Conservation (phyloP, 2,329 filamentous ascomycete genomes). For the Fusarium sp. region DNA sequence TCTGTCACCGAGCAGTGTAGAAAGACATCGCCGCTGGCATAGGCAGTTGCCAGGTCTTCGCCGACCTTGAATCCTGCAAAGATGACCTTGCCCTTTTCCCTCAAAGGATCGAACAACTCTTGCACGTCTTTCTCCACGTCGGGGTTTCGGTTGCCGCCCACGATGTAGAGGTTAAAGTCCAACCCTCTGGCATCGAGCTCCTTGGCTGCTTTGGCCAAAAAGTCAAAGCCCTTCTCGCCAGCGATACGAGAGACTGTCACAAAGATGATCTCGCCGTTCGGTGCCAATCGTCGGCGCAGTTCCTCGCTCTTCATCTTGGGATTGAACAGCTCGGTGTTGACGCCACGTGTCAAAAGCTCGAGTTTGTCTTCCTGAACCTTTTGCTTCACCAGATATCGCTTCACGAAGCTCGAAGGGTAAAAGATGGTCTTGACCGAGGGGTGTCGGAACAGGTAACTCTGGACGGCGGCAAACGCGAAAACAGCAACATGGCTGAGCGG, state of each 20-base stretch:
- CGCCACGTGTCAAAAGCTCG: constrained; percentile 71
- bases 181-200: constrained; percentile 67
- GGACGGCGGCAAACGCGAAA: constrained; percentile 70
- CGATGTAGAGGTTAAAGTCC: constrained; percentile 73
- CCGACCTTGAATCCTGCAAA: constrained; percentile 76
- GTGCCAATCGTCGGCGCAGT: constrained; percentile 66
- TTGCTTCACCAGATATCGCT: constrained; percentile 68
- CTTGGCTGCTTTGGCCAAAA: constrained; percentile 67
- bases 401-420: constrained; percentile 74
- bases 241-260: constrained; percentile 75
- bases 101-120: constrained; percentile 66
- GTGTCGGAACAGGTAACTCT: constrained; percentile 75
- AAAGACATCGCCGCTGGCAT: constrained; percentile 77
- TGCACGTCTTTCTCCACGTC: constrained; percentile 72
- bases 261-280: constrained; percentile 72
- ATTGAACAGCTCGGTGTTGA: constrained; percentile 72
- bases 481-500: constrained; percentile 72
- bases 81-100: constrained; percentile 64
- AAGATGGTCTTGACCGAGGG: constrained; percentile 73
- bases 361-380: constrained; percentile 68
- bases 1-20: constrained; percentile 78
- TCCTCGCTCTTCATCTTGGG: constrained; percentile 63
- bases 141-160: constrained; percentile 75
- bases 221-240: constrained; percentile 78
- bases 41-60: constrained; percentile 70